Conservation (phyloP, 768 basidiomycete species). For the Boletellus ananas region DNA sequence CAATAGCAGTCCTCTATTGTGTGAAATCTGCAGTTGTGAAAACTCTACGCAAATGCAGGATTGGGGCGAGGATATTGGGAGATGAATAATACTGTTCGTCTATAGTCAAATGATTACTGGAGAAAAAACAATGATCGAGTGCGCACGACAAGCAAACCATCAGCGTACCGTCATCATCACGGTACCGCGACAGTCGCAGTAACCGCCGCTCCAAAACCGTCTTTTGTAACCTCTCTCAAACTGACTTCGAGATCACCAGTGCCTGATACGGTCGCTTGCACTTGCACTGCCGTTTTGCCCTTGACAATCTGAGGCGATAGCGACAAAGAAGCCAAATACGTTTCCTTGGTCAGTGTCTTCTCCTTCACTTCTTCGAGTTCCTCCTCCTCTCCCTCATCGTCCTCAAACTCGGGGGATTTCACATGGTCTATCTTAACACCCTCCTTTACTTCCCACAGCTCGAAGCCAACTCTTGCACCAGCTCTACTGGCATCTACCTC, state of each 20-base stretch:
- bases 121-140: neutral
- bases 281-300: constrained; percentile 51
- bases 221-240: constrained; percentile 36
- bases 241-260: constrained; percentile 37
- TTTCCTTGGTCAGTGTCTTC: constrained; percentile 54
- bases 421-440: constrained; percentile 60
- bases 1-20: constrained; percentile 5
- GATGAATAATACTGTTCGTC: constrained; percentile 21
- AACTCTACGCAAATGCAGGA: constrained; percentile 33
- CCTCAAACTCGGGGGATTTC: constrained; percentile 42
- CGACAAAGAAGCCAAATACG: constrained; percentile 37
- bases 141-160: neutral
- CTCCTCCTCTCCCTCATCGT: constrained; percentile 49
- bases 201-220: constrained; percentile 32
- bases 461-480: constrained; percentile 47
- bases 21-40: constrained; percentile 1
- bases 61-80: constrained; percentile 64
- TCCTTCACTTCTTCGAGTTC: constrained; percentile 66
- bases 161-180: constrained; percentile 20
- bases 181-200: constrained; percentile 24
- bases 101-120: constrained; percentile 3
- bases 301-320: constrained; percentile 36
- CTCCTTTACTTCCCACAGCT: constrained; percentile 77
- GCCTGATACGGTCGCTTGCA: constrained; percentile 34
- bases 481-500: constrained; percentile 49